Evolutionary conservation across 768 basidiomycete species (phyloP), one percentile per base, ranked within the genome.

Genomic region (Xanthoconium stramineum): DNA sequence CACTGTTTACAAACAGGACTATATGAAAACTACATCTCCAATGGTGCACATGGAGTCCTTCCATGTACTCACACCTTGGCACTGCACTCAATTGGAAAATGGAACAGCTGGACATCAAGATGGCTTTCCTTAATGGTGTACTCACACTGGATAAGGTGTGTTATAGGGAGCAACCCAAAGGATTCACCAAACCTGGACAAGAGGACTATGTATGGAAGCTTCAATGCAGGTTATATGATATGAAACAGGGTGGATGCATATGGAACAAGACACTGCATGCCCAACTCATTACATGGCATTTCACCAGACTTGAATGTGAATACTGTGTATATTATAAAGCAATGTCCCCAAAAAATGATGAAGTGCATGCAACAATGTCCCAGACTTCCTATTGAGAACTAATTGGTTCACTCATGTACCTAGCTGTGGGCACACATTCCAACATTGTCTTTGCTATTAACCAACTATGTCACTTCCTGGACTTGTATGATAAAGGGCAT

Each of bases 241-340:
- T 72, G 35, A 70, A 72, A 48, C 73, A 77, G 49, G 61, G 60
- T 9, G 62, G 71, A 1, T 42, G 63, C 3, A 53, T 62, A 0
- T 77, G 75, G 72, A 74, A 79, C 52, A 58, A 71, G 33, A 70
- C 63, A 0, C 50, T 76, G 44, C 53, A 74, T 20, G 49, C 62
- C 0, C 62, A 62, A 0, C 64, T 80, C 56, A 14, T 61, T 0
- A 35, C 59, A 0, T 66, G 72, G 60, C 70, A 69, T 0, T 79
- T 79, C 49, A 67, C 50, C 0, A 48, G 61, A 0, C 64, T 74
- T 0, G 35, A 57, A 1, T 66, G 66, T 17, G 72, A 79, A 39
- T 62, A 63, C 0, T 77, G 73, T 0, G 64, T 24, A 24, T 24
- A 24, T 24, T 24, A 24, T n/a, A n/a, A n/a, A n/a, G n/a, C n/a